Evolutionary conservation across 257 asterid species (phyloP), one percentile per base, ranked within the genome.

Genomic region (Nicotiana tomentosiformis): DNA sequence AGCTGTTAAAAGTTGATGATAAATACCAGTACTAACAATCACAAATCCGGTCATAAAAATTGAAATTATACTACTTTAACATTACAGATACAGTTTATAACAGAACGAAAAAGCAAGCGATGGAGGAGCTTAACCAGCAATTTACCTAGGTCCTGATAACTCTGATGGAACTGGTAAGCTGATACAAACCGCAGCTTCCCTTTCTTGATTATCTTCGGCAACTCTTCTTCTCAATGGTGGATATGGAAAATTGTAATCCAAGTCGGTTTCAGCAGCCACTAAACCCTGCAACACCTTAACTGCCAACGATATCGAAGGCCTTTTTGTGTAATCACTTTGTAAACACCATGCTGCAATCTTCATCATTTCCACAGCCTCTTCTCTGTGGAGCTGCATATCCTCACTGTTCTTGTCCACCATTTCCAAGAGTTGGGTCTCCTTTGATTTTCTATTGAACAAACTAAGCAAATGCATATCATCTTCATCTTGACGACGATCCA

Each of bases 281-380:
- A 66, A 58, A 26, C 84, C 85, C 26, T 85, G 80, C 43, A 85
- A 51, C 16, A 77, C 85, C 80, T 81, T 85, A 60, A 67, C 83
- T 60, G 66, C 76, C 56, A 81, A 3, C 3, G 85, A 85, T 83
- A 81, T 81, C 7, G 85, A 55, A 11, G 87, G 85, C 85, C 87
- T 77, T 37, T 20, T 74, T 2, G 76, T 53, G 79, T 32, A 82
- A 43, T 85, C 83, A n/a, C 62, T 53, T 55, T 85, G 85, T 30
- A 85, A 69, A 77, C 87, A 85, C 85, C 85, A 85, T 15, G 80
- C 80, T 5, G 83, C 85, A 20, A 85, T 57, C 77, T n/a, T 32
- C 76, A 85, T 85, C 87, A 81, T 85, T 30, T 68, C 79, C 15
- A 77, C 10, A 15, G 43, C 85, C 66, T 81, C 87, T 33, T 81